Conservation (phyloP, 768 basidiomycete species). For the Hebeloma cylindrosporum region DNA sequence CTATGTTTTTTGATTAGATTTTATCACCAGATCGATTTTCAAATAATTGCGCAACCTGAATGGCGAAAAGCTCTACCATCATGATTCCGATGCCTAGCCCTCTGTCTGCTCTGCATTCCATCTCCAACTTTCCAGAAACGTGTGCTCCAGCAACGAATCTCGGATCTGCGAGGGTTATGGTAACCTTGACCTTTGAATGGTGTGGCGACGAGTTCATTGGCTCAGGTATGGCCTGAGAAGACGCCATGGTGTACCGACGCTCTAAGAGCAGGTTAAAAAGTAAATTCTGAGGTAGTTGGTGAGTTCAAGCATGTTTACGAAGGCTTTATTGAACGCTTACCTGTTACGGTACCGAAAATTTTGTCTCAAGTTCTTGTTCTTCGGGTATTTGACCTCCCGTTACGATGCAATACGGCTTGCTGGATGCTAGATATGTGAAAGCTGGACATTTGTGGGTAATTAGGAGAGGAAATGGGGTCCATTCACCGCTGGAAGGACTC, state of each 20-base stretch:
- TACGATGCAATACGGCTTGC: slow-evolving; percentile 12
- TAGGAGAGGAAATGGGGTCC: slow-evolving; percentile 4
- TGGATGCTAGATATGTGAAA: slow-evolving; percentile 8
- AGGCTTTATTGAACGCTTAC: background rate
- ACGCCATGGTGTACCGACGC: slow-evolving; percentile 17
- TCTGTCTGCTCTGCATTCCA: slow-evolving; percentile 75
- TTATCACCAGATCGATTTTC: background rate
- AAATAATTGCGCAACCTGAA: slow-evolving; percentile 59
- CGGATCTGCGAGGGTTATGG: slow-evolving; percentile 56
- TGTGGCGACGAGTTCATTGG: slow-evolving; percentile 83
- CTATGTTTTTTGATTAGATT: slow-evolving; percentile 35
- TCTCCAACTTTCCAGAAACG: slow-evolving; percentile 74
- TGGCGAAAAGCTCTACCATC: slow-evolving; percentile 74
- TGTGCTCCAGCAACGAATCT: slow-evolving; percentile 65
- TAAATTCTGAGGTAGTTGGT: background rate
- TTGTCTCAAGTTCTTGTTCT: slow-evolving; percentile 17
- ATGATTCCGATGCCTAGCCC: slow-evolving; percentile 73
- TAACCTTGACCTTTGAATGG: slow-evolving; percentile 77
- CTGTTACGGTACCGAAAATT: slow-evolving; percentile 2
- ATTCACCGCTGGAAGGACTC: slow-evolving; percentile 18
- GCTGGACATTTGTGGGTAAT: slow-evolving; percentile 15
- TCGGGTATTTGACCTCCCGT: slow-evolving; percentile 12
- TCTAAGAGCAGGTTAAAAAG: background rate
- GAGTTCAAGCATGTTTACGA: background rate
- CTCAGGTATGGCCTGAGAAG: slow-evolving; percentile 35